phyloP scores from a whole-genome alignment of 768 basidiomycete genomes.

The Russula sp. region DNA sequence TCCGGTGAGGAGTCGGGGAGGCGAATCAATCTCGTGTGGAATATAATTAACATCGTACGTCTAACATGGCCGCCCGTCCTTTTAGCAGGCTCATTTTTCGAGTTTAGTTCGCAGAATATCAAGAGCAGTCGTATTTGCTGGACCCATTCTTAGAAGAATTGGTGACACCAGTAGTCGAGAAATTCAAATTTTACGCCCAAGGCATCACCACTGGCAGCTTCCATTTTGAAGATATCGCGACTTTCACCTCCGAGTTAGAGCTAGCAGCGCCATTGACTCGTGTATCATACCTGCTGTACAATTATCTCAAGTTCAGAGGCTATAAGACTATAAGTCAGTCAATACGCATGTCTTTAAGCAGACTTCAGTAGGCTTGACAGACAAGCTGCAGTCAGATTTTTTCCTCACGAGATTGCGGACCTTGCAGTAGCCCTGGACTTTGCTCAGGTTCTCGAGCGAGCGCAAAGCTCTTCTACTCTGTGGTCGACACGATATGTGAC shows the following conservation, averaged over 20 bases:
- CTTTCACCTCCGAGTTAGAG: conserved; percentile 32
- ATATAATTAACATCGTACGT: conserved; percentile 14
- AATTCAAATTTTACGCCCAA: conserved; percentile 51
- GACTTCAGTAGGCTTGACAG: neutral
- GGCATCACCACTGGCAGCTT: conserved; percentile 20
- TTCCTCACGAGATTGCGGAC: conserved; percentile 87
- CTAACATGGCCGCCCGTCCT: neutral
- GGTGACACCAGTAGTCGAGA: conserved; percentile 65
- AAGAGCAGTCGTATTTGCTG: conserved; percentile 87
- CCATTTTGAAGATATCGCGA: conserved; percentile 8
- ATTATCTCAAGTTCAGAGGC: conserved; percentile 82
- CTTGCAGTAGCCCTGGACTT: conserved; percentile 68
- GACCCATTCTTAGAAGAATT: conserved; percentile 84
- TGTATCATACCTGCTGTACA: conserved; percentile 62
- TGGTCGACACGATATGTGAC: conserved; percentile 85
- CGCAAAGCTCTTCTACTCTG: conserved; percentile 35
- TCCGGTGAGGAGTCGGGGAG: conserved; percentile 17
- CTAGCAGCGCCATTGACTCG: conserved; percentile 35
- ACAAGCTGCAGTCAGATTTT: conserved; percentile 67
- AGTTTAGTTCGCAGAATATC: conserved; percentile 75
- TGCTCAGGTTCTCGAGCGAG: conserved; percentile 43
- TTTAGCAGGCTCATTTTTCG: conserved; percentile 5
- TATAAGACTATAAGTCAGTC: conserved; percentile 85
- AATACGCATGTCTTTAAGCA: conserved; percentile 9
- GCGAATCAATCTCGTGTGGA: conserved; percentile 8